Conservation (phyloP, 306 rosid species). For the Trifolium pratense region DNA sequence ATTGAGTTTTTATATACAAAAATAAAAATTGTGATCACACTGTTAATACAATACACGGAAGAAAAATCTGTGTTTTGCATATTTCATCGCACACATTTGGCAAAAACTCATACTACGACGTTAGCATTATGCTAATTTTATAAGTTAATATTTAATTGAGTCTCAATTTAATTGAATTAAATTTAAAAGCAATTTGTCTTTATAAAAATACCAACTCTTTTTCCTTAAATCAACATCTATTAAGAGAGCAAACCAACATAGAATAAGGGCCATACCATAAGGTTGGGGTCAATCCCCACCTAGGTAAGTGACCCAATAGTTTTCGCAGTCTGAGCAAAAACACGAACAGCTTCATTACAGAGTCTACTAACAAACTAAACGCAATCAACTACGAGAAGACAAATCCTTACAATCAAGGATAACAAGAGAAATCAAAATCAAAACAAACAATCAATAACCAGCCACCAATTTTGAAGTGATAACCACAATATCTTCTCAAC, state of each 20-base stretch:
- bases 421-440: constrained; percentile 10
- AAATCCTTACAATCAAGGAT: constrained; percentile 5
- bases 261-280: not conserved
- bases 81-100: no score
- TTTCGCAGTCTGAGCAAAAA: not conserved
- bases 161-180: not conserved
- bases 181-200: not conserved
- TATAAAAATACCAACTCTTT: not conserved
- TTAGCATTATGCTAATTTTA: no score
- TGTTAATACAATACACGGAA: no score
- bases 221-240: not conserved
- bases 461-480: constrained; percentile 6
- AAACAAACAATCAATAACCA: constrained; percentile 9
- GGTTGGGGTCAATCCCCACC: no score
- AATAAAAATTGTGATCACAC: no score
- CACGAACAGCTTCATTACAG: not conserved
- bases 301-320: not conserved
- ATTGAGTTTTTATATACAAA: no score
- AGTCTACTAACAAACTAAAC: not conserved
- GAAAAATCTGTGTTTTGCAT: no score
- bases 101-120: no score
- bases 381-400: not conserved
- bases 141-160: no score
- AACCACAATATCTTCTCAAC: not conserved
- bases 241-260: not conserved